Evolutionary conservation across 768 basidiomycete genomes (phyloP), one percentile per base, ranked within the genome.

Genomic region (Mycena indigotica): DNA sequence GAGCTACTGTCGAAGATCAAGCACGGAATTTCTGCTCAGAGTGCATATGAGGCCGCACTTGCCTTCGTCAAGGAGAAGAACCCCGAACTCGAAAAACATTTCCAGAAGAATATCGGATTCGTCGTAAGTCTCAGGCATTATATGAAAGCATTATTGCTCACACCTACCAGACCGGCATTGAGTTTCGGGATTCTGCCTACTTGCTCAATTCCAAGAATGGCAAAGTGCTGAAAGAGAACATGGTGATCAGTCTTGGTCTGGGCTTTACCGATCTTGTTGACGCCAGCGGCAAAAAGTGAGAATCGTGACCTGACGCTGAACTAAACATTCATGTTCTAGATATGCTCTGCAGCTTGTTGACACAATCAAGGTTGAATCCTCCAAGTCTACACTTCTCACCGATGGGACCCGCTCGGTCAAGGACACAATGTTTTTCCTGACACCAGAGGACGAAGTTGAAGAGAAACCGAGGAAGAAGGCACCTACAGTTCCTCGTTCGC

Each of bases 151-250:
- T 45, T 32, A n/a, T n/a, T 56, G 26, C 52, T 44, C 28, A 25
- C 48, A 53, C 21, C 55, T 39, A 26, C 46, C 28, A 98, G 95
- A 98, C 88, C 71, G 96, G 96, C 5, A 85, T 98, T 69, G 96
- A 99, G 71, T 98, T 95, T 75, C 86, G 95, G 39, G 96, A 99
- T 68, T 84, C 88, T 10, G 78, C 86, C 0, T 97, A 95, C 70
- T 74, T 95, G 13, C 76, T 98, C 32, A 89, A 88, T 4, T 61
- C 86, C 6, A 98, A 96, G 76, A 96, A 93, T 66, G 74, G 74
- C 5, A 85, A 88, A 10, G 74, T 73, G 15, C 69, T 98, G 49
- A 86, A 83, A 67, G 76, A 86, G 52, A 87, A 88, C 67, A 97
- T 96, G 95, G 81, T 92, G 25, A 79, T 97, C 70, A 91, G 88